Evolutionary conservation across 164 flowering plant genomes (phyloP).

Genomic region (Berberis thunbergii): DNA sequence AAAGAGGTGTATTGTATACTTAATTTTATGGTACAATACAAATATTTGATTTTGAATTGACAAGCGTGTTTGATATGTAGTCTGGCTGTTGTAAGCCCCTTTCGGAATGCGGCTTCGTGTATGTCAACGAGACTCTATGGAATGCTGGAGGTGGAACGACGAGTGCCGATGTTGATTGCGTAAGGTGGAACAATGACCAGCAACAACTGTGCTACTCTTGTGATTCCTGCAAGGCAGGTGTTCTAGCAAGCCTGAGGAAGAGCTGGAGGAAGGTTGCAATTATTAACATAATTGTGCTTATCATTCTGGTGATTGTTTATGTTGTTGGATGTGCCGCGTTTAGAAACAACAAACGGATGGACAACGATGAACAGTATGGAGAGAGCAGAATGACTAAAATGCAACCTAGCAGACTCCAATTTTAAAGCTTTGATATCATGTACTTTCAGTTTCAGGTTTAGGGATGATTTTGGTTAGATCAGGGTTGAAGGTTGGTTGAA

Average conservation of each 20-base stretch:
- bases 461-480: too few relatives aligned
- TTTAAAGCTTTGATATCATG: slow-evolving; percentile 20
- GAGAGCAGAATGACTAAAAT: slow-evolving; percentile 73
- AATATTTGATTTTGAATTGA: not conserved
- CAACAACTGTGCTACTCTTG: slow-evolving; percentile 59
- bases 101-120: slow-evolving; percentile 55
- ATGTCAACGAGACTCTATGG: slow-evolving; percentile 74
- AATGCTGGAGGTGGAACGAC: slow-evolving; percentile 24
- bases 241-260: slow-evolving; percentile 69
- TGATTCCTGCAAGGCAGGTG: slow-evolving; percentile 89
- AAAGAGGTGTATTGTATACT: not conserved
- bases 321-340: slow-evolving; percentile 68
- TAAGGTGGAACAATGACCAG: slow-evolving; percentile 73
- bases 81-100: slow-evolving; percentile 99
- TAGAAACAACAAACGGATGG: slow-evolving; percentile 55
- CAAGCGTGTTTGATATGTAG: slow-evolving; percentile 23
- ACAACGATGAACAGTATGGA: slow-evolving; percentile 77
- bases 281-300: slow-evolving; percentile 62
- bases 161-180: slow-evolving; percentile 39
- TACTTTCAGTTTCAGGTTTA: not conserved
- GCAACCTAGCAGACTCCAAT: slow-evolving; percentile 54
- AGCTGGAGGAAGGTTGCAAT: slow-evolving; percentile 95
- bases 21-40: not conserved
- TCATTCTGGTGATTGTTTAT: slow-evolving; percentile 66
- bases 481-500: too few relatives aligned